Evolutionary conservation across 495 filamentous ascomycete genomes (phyloP).

Genomic region (Aspergillus hancockii): DNA sequence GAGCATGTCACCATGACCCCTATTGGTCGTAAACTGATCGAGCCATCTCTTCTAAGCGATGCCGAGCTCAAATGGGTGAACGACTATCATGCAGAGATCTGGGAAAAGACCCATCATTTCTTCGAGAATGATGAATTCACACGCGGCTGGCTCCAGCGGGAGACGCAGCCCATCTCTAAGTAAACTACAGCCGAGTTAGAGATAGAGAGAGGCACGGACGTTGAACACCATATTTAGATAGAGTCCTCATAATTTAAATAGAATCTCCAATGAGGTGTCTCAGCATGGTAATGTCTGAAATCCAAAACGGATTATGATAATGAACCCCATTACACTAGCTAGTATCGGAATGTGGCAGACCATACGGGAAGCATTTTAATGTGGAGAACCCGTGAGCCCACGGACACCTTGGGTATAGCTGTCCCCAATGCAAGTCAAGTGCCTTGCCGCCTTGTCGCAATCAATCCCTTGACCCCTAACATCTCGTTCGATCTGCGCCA

Average conservation of each 20-base stretch:
- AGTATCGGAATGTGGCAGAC: conserved; percentile 23
- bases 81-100: conserved; percentile 78
- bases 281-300: neutral
- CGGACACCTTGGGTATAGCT: neutral
- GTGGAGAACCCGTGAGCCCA: conserved; percentile 18
- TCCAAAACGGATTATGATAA: neutral
- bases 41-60: conserved; percentile 68
- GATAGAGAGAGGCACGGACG: neutral
- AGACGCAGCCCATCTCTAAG: conserved; percentile 62
- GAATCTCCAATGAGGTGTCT: neutral
- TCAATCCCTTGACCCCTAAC: neutral
- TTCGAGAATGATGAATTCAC: conserved; percentile 72
- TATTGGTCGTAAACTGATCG: conserved; percentile 87
- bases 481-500: neutral
- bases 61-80: conserved; percentile 86
- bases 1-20: conserved; percentile 98
- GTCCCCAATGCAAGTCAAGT: conserved; percentile 13
- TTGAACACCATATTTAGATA: neutral
- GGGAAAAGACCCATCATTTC: conserved; percentile 77
- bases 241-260: neutral
- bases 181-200: conserved; percentile 14
- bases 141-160: conserved; percentile 79
- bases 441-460: neutral
- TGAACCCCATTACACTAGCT: neutral
- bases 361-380: conserved; percentile 9